Conservation (phyloP, 129 eudicot genomes). For the Tagetes patula region DNA sequence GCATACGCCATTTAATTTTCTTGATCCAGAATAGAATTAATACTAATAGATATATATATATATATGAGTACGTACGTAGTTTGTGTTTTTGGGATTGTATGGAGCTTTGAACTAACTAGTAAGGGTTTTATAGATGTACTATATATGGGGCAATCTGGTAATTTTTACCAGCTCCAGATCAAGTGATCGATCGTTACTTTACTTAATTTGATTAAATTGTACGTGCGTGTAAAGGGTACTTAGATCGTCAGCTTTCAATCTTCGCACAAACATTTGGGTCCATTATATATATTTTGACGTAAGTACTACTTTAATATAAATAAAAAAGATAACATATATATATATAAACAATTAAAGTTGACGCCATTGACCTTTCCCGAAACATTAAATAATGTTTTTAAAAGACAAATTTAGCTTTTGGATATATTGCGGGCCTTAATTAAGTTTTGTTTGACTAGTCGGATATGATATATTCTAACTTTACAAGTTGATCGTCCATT, state of each 20-base stretch:
- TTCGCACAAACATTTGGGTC: neutral
- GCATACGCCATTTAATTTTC: neutral
- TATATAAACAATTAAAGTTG: neutral
- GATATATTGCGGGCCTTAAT: neutral
- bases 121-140: neutral
- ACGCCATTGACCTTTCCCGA: neutral
- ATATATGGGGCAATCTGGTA: neutral
- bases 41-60: too few species aligned
- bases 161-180: neutral
- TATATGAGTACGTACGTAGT: neutral
- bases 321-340: neutral
- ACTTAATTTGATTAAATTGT: neutral
- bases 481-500: too few species aligned
- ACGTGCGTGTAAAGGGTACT: neutral
- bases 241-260: neutral
- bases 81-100: constrained; percentile 3
- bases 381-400: neutral
- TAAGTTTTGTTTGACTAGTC: neutral
- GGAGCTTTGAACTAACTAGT: neutral
- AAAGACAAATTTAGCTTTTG: neutral
- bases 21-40: too few species aligned
- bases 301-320: neutral
- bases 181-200: neutral
- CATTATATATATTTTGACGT: neutral
- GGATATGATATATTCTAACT: too few species aligned